Percentiles rank a stretch among this genome's conserved stretches.
phyloP scores from a whole-genome alignment of 2,329 filamentous ascomycete species.

The Mycosphaerelloides madeirae region DNA sequence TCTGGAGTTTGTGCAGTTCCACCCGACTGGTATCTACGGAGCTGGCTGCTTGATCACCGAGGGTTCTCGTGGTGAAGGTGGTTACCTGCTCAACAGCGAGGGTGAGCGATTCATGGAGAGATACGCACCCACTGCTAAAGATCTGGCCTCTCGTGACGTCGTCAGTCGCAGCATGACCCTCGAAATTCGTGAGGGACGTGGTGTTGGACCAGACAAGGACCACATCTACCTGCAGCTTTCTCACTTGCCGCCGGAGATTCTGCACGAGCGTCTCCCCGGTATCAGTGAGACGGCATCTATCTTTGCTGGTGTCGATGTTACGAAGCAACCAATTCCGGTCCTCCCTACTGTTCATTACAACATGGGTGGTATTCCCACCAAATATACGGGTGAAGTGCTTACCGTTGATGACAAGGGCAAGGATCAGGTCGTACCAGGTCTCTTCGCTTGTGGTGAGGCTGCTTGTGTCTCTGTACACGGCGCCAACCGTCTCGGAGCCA shows the following conservation, averaged over 20 bases:
- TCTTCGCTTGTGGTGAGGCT: conserved; percentile 95
- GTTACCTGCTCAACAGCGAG: conserved; percentile 94
- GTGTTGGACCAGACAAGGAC: conserved; percentile 94
- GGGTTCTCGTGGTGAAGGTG: conserved; percentile 95
- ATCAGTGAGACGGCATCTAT: conserved; percentile 98
- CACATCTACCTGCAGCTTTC: conserved; percentile 98
- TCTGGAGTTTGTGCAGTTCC: conserved; percentile 99
- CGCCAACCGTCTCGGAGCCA: conserved; percentile 95
- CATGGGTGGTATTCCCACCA: conserved; percentile 98
- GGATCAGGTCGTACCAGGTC: conserved; percentile 87
- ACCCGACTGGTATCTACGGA: conserved; percentile 98
- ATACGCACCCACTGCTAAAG: conserved; percentile 95
- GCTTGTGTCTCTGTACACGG: conserved; percentile 97
- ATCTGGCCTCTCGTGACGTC: conserved; percentile 92
- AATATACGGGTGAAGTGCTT: conserved; percentile 93
- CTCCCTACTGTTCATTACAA: conserved; percentile 98
- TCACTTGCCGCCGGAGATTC: conserved; percentile 85
- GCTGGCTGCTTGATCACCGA: conserved; percentile 97
- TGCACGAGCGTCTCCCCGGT: conserved; percentile 93
- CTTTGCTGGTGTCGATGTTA: conserved; percentile 94
- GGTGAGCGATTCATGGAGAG: conserved; percentile 99
- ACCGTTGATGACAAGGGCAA: conserved; percentile 80
- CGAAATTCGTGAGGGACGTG: conserved; percentile 95
- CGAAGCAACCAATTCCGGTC: conserved; percentile 93
- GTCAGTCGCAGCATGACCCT: conserved; percentile 97